Evolutionary conservation across 495 filamentous ascomycete genomes (phyloP).

Genomic region (Astrocystis sublimbata): DNA sequence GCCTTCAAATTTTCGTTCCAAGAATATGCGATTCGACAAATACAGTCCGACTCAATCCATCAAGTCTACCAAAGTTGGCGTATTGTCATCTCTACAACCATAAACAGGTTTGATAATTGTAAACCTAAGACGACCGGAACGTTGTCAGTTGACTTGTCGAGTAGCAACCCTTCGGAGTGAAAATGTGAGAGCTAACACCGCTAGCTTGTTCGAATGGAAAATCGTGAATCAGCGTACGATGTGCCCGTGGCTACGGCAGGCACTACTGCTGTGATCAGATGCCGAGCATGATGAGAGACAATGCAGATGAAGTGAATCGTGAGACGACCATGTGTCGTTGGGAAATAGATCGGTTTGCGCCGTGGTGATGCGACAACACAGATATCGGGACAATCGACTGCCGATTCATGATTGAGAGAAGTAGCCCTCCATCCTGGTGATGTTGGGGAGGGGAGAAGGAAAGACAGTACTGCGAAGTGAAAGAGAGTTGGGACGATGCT

Average conservation of each 20-base stretch:
- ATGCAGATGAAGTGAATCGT: background rate
- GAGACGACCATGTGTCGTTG: background rate
- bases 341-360: constrained; percentile 8
- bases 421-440: constrained; percentile 17
- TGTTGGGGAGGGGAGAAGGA: constrained; percentile 26
- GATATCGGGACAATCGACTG: constrained; percentile 12
- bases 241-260: background rate
- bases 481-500: constrained; percentile 26
- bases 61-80: constrained; percentile 11
- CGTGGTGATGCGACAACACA: constrained; percentile 3
- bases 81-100: constrained; percentile 12
- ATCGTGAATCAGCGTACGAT: background rate
- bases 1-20: background rate
- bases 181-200: constrained; percentile 5
- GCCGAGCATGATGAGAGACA: constrained; percentile 2
- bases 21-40: constrained; percentile 14
- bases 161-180: background rate
- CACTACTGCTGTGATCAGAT: background rate
- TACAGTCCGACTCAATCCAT: constrained; percentile 21
- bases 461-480: constrained; percentile 34
- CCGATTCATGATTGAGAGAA: constrained; percentile 17
- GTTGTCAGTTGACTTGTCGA: constrained; percentile 3
- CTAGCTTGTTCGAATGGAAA: background rate
- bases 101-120: background rate
- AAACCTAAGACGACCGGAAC: constrained; percentile 4